These are phyloP conservation scores for Coemansia erecta DNA, from an alignment of 192 early-diverging fungal genomes.

Conservation along the genomic window DNA sequence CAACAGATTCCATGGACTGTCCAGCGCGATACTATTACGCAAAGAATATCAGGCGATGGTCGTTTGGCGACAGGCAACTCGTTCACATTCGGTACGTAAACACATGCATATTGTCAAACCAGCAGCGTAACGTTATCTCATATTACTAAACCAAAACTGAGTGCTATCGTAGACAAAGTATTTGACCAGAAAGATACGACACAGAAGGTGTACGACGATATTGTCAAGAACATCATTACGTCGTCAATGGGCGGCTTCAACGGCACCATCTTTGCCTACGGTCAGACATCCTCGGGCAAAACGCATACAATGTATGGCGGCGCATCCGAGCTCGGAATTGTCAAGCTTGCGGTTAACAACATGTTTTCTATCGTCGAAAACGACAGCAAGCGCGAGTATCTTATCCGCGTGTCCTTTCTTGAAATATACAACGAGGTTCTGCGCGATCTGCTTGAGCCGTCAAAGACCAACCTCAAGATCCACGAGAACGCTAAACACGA, in stretches of 20 bases:
- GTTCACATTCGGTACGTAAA: slow-evolving; percentile 48
- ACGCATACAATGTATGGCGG: slow-evolving; percentile 74
- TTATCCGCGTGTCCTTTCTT: slow-evolving; percentile 93
- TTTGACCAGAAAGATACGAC: slow-evolving; percentile 52
- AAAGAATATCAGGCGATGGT: slow-evolving; percentile 26
- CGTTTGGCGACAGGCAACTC: slow-evolving; percentile 40
- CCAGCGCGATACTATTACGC: slow-evolving; percentile 50
- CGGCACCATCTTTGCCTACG: slow-evolving; percentile 98
- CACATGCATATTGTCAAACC: neutral
- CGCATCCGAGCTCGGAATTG: slow-evolving; percentile 63
- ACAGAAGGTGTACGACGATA: slow-evolving; percentile 44
- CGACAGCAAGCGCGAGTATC: slow-evolving; percentile 68
- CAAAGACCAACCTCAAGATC: slow-evolving; percentile 81
- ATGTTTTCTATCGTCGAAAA: slow-evolving; percentile 57
- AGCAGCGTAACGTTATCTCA: neutral
- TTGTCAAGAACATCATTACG: slow-evolving; percentile 58
- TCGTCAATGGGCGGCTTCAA: slow-evolving; percentile 91
- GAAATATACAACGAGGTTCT: slow-evolving; percentile 98
- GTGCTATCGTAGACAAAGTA: slow-evolving; percentile 38
- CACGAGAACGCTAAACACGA: slow-evolving; percentile 71
- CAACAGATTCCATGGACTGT: slow-evolving; percentile 40
- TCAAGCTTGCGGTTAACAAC: slow-evolving; percentile 62
- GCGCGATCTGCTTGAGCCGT: slow-evolving; percentile 83
- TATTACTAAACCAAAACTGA: neutral
- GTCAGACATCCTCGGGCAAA: slow-evolving; percentile 95